Evolutionary conservation across 1,139 yeast genomes (phyloP), one percentile per base, ranked within the genome.

Genomic region (Scheffersomyces quercinus): DNA sequence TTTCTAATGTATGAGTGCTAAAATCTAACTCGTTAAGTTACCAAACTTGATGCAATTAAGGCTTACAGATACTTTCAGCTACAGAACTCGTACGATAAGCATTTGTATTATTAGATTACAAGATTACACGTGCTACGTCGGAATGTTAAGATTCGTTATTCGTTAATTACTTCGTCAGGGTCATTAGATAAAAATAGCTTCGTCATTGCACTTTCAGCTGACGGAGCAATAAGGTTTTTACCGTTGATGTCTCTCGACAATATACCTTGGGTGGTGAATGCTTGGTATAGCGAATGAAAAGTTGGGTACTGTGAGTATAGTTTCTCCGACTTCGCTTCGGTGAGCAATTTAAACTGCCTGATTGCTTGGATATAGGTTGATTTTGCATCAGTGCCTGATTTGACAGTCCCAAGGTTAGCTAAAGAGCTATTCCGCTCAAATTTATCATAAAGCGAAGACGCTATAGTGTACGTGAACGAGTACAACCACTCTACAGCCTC

Each of bases 401-500:
- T 76, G 10, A 82, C 79, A 5, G 67, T 65, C 1, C 82, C 80
- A 9, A 84, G 60, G 50, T 79, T 81, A 1, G 85, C 75, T 45
- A 80, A 68, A 26, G 74, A 73, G 44, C 71, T 68, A 55, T 81
- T 77, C 49, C 88, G 63, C 49, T 79, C 77, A 37, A 65, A 65
- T 35, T 81, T 79, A 57, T 83, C 88, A 58, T 80, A 79, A 29
- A 81, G 55, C 6, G 79, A 67, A 26, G 67, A 60, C 0, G 83
- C 75, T 8, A 84, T 71, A 0, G 88, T 72, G 52, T 81, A 77
- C 0, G 86, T 69, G 49, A 83, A 74, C 11, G 83, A 75, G 35
- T 68, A 71, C 16, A 83, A 55, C 82, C 88, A 81, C 9, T 68
- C 71, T 2, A 75, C 45, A 10, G 80, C 70, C 42, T 85, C 90